Percentiles rank a stretch among this genome's conserved stretches.
Evolutionary conservation across 306 rosid species (phyloP).

Genomic region (Sechiopsis laciniata): DNA sequence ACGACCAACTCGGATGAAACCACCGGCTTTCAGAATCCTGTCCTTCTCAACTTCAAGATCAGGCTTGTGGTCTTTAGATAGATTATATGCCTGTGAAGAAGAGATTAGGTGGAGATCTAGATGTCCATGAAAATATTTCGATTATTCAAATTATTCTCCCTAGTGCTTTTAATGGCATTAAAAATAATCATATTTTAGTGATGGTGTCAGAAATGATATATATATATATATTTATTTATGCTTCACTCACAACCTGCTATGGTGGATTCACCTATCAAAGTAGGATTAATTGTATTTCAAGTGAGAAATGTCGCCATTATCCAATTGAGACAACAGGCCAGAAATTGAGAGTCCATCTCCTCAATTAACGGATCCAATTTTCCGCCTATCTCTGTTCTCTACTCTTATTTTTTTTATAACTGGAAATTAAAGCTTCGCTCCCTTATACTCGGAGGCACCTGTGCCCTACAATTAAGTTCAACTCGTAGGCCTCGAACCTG

Average conservation of each 20-base stretch:
- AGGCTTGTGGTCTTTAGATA: conserved; percentile 96
- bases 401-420: background rate
- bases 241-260: background rate
- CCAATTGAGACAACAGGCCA: background rate
- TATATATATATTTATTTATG: background rate
- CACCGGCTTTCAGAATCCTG: conserved; percentile 89
- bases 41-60: conserved; percentile 79
- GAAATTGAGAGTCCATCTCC: conserved; percentile 8
- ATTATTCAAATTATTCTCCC: conserved; percentile 2
- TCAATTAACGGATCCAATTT: background rate
- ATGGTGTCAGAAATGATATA: background rate
- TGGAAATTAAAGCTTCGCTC: no score
- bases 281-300: background rate
- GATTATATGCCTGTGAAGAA: conserved; percentile 58
- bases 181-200: background rate
- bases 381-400: background rate
- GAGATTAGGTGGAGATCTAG: background rate
- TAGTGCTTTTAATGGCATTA: conserved; percentile 2
- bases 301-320: background rate
- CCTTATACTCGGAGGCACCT: no score
- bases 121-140: background rate
- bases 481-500: no score
- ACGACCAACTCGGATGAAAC: conserved; percentile 84
- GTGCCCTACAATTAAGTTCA: no score
- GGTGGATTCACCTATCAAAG: background rate